phyloP scores from a whole-genome alignment of 257 asterid genomes.

The Nicotiana otophora region DNA sequence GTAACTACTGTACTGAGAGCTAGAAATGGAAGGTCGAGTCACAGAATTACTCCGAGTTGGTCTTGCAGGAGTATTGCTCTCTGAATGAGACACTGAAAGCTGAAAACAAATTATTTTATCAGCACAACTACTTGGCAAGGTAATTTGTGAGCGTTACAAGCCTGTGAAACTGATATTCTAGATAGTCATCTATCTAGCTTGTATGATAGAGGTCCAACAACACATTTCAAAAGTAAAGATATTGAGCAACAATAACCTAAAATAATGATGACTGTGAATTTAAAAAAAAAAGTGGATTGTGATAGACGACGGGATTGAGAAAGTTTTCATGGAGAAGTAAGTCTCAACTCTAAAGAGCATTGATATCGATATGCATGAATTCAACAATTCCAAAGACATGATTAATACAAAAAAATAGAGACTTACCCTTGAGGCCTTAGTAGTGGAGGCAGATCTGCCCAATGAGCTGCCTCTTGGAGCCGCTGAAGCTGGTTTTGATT shows the following conservation, averaged over 20 bases:
- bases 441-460: conserved; percentile 60
- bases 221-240: not conserved
- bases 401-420: not conserved
- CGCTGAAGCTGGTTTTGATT: conserved; percentile 41
- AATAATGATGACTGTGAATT: not conserved
- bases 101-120: conserved; percentile 32
- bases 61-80: conserved; percentile 56
- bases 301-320: not conserved
- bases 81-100: conserved; percentile 90
- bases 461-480: conserved; percentile 66
- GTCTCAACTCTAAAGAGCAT: not conserved
- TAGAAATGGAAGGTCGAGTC: conserved; percentile 77
- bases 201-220: not conserved
- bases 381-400: not conserved
- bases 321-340: not conserved
- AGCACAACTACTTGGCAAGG: conserved; percentile 1
- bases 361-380: not conserved
- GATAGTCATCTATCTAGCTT: not conserved
- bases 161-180: not conserved
- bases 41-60: conserved; percentile 77
- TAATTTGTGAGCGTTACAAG: not conserved
- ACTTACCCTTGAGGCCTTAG: conserved; percentile 91
- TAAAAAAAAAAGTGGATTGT: not conserved
- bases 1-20: conserved; percentile 57
- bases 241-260: not conserved